Conservation (phyloP, 805 yeast species). For the Starmerella kuoi region DNA sequence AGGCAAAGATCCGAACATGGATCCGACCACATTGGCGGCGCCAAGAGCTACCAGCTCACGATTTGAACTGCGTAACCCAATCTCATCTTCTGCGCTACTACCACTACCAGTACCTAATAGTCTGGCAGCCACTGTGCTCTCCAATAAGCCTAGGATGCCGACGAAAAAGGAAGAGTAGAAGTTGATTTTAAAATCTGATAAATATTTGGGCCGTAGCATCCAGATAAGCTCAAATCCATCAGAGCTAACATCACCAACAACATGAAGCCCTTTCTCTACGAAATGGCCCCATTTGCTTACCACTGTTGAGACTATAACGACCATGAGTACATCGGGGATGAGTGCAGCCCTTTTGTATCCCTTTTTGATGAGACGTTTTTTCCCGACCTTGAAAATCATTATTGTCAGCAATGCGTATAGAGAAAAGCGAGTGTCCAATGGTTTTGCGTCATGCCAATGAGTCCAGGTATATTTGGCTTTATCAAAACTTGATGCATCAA, state of each 20-base stretch:
- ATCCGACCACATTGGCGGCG: slow-evolving; percentile 49
- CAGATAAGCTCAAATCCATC: slow-evolving; percentile 40
- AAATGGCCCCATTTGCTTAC: slow-evolving; percentile 35
- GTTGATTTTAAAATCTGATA: slow-evolving; percentile 40
- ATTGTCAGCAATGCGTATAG: slow-evolving; percentile 38
- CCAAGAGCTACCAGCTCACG: slow-evolving; percentile 89
- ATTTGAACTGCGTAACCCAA: slow-evolving; percentile 53
- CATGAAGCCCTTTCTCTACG: slow-evolving; percentile 38
- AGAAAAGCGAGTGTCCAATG: slow-evolving; percentile 52
- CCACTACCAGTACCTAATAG: slow-evolving; percentile 52
- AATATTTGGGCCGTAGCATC: slow-evolving; percentile 41
- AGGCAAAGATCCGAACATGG: slow-evolving; percentile 55
- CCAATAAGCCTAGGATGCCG: slow-evolving; percentile 83
- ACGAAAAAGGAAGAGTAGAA: slow-evolving; percentile 62
- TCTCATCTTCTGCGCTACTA: slow-evolving; percentile 19
- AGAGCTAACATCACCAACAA: slow-evolving; percentile 56
- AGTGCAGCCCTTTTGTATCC: slow-evolving; percentile 39
- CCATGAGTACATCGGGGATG: slow-evolving; percentile 73
- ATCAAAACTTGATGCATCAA: slow-evolving; percentile 56
- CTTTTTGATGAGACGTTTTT: slow-evolving; percentile 28
- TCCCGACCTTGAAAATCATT: slow-evolving; percentile 33
- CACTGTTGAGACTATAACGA: slow-evolving; percentile 51
- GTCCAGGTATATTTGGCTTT: slow-evolving; percentile 47
- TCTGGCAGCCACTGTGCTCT: slow-evolving; percentile 85
- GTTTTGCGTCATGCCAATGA: slow-evolving; percentile 39